Evolutionary conservation across 1,284 basidiomycete genomes (phyloP), one percentile per base, ranked within the genome.

Genomic region (Ustilago lituana): DNA sequence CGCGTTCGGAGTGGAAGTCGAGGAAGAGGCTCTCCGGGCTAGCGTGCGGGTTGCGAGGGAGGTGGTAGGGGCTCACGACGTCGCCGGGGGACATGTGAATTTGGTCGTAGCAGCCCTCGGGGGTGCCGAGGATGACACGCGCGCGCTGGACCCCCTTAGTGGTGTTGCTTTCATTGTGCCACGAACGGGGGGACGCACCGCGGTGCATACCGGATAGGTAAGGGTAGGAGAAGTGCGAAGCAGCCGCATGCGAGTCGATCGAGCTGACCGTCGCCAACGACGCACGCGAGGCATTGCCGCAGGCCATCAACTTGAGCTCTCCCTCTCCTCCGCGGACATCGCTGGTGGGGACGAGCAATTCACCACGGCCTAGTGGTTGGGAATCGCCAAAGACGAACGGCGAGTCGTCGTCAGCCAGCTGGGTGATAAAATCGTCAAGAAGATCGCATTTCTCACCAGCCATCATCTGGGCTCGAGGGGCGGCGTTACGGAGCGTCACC

Each of bases 171-270:
- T 50, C 37, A 38, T 19, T 29, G 17, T 29, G 17, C 14, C 15
- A 24, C 12, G 50, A 41, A 23, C 20, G 19, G 23, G 45, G 33
- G 10, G 27, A 44, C 8, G 35, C 17, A n/a, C 20, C 4, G 23
- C 66, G 72, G 20, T 75, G 67, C 51, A 76, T 71, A 14, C 66
- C 67, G n/a, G 57, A 56, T 1, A 78, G 60, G 47, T 66, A 79
- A 0, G 77, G 77, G 63, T 79, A 77, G 17, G 65, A 73, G 26
- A 67, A 66, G 58, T 78, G 74, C 7, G 64, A 63, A 2, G 61
- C 74, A 2, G 26, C 51, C 17, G 32, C 44, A 6, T 20, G 32
- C 29, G 63, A 58, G 23, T 44, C 52, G 31, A 38, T 5, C 2
- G 51, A 35, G 12, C 36, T 20, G 29, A 54, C 35, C 0, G 50